These are phyloP conservation scores for Arabidopsis suecica DNA, from an alignment of 345 rosid species.

Conservation along the genomic window DNA sequence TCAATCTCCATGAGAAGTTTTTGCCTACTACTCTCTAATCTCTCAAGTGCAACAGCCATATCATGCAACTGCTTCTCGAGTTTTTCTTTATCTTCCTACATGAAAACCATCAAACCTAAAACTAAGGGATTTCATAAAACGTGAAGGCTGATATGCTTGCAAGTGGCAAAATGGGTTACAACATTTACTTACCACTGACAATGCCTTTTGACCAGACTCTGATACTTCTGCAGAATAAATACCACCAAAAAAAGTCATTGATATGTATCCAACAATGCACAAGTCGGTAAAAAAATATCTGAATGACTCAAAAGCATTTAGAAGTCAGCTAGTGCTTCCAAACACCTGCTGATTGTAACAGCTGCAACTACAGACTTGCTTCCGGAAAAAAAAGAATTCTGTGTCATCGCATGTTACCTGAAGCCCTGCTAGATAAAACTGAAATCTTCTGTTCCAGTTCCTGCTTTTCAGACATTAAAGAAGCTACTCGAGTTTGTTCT, in stretches of 20 bases:
- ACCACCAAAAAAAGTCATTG: constrained; percentile 26
- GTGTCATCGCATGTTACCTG: constrained; percentile 51
- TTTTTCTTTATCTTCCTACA: constrained; percentile 85
- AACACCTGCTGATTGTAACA: constrained; percentile 8
- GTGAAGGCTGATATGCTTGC: constrained; percentile 18
- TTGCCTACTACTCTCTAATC: constrained; percentile 90
- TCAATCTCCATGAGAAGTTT: constrained; percentile 98
- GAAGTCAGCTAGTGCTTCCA: constrained; percentile 1
- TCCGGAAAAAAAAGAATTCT: constrained; percentile 3
- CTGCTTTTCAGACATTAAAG: constrained; percentile 71
- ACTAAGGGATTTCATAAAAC: constrained; percentile 1
- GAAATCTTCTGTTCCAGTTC: constrained; percentile 71
- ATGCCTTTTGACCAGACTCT: constrained; percentile 50
- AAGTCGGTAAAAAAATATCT: neutral
- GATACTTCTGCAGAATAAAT: constrained; percentile 49
- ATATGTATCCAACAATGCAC: constrained; percentile 18
- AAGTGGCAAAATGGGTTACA: constrained; percentile 12
- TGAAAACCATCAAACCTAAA: constrained; percentile 29
- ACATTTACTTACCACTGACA: constrained; percentile 63
- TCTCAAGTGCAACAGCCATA: constrained; percentile 93
- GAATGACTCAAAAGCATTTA: neutral
- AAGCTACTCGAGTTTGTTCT: constrained; percentile 69
- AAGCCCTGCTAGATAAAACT: constrained; percentile 50
- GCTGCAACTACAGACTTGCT: neutral
- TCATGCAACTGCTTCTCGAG: constrained; percentile 93